Base-by-base conservation (phyloP, 2,329 filamentous ascomycete genomes). In the Scytalidium sp. region DNA sequence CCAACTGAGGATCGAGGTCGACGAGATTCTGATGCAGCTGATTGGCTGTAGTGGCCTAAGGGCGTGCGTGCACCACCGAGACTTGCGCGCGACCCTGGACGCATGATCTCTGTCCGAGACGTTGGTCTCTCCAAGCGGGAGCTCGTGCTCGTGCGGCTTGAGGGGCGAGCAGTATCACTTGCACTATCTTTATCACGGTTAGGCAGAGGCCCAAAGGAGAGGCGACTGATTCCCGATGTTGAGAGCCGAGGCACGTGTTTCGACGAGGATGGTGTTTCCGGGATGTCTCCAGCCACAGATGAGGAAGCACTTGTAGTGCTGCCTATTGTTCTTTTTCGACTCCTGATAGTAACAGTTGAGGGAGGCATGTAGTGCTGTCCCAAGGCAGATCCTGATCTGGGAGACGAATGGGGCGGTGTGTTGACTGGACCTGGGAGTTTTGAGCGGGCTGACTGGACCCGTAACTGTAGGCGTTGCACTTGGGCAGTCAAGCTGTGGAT, bases 401-500 rank as follows among this genome's bases (percentile, higher is more conserved):
- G 90, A n/a, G 91, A 96, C 3, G 81, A 79, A 43, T 86, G 84
- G 17, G 92, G 90, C 3, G 92, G 91, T 0, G 88, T 94, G 48
- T 76, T 79, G 7, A 83, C 78, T 2, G 92, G 90, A 1, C 87
- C 90, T 2, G 94, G 94, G 19, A 99, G 80, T 70, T 94, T 96
- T 36, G 93, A 97, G 59, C 91, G 85, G 17, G 87, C 94, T 20
- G 87, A 90, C 53, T 97, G 91, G 9, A 99, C 93, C 41, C 94
- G 83, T 55, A 94, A 90, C 68, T 97, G 94, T 53, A 99, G 84
- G 58, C 90, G 89, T 70, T 97, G 90, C 91, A 97, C 97, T 71
- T 97, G 94, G 22, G 90, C 92, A 51, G 95, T 96, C 56, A 99
- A 84, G 23, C 87, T 88, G 56, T 93, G 90, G 63, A 99, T 96